Evolutionary conservation across 164 flowering plant genomes (phyloP).

Genomic region (Nelumbo lutea): DNA sequence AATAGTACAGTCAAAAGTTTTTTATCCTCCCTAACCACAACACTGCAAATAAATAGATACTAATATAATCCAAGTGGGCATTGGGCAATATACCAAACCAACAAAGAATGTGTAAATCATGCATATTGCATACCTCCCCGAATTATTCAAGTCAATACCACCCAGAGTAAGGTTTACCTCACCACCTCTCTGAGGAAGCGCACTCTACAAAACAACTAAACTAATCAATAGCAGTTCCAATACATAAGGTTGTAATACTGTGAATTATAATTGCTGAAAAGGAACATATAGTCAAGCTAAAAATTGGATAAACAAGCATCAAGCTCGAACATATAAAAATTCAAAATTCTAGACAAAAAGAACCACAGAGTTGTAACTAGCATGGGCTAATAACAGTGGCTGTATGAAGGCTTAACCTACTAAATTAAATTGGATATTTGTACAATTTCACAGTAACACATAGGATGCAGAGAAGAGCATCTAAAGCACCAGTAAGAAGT

Average conservation of each 20-base stretch:
- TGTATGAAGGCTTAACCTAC: no score
- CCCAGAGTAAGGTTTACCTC: constrained; percentile 97
- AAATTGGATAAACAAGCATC: background rate
- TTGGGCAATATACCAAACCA: constrained; percentile 1
- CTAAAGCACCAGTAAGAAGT: no score
- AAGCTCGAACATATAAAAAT: background rate
- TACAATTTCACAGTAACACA: no score
- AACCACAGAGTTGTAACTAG: no score
- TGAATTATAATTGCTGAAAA: background rate
- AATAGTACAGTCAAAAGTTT: constrained; percentile 89
- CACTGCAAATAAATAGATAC: constrained; percentile 45
- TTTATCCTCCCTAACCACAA: constrained; percentile 95
- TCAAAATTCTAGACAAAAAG: no score
- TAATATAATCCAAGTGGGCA: constrained; percentile 8
- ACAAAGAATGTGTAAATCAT: background rate
- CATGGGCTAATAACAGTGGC: no score
- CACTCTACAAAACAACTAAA: constrained; percentile 48
- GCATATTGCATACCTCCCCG: constrained; percentile 71
- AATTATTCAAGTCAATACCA: constrained; percentile 96
- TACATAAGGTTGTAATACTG: background rate
- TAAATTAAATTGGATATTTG: no score
- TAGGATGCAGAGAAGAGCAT: no score
- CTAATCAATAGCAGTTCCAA: background rate
- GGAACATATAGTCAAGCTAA: background rate
- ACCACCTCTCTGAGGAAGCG: constrained; percentile 91